Conservation (phyloP, 2,329 filamentous ascomycete species). For the Fusarium camptoceras region DNA sequence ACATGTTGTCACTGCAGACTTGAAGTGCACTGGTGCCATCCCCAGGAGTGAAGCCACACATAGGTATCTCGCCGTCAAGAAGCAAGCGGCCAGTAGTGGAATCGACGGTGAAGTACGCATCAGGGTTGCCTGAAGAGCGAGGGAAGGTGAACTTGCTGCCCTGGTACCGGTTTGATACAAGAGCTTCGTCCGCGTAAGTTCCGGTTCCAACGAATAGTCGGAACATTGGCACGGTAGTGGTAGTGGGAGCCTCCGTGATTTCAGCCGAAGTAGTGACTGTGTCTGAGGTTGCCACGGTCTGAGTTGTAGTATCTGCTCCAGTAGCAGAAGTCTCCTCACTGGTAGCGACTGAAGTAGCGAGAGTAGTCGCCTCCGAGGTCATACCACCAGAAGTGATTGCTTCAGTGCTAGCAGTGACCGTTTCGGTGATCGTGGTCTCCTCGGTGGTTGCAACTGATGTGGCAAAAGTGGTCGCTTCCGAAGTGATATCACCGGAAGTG, state of each 20-base stretch:
- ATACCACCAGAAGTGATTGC: not conserved
- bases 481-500: not conserved
- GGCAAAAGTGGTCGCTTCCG: not conserved
- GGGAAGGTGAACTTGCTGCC: not conserved
- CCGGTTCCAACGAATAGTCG: not conserved
- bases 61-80: not conserved
- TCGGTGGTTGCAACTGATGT: not conserved
- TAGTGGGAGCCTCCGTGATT: not conserved
- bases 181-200: not conserved
- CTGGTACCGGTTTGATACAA: not conserved
- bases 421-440: not conserved
- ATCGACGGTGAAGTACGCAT: not conserved
- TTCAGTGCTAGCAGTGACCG: not conserved
- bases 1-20: not conserved
- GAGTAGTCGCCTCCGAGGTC: not conserved
- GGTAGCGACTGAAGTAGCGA: not conserved
- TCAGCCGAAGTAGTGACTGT: not conserved
- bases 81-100: not conserved
- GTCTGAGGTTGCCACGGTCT: not conserved
- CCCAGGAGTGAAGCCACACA: not conserved
- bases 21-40: not conserved
- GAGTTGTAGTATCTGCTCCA: accelerated
- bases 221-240: not conserved
- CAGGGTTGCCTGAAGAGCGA: not conserved
- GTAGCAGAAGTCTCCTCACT: not conserved